These are phyloP conservation scores for Aspergillus diversus DNA, from an alignment of 495 filamentous ascomycete species.

Conservation along the genomic window DNA sequence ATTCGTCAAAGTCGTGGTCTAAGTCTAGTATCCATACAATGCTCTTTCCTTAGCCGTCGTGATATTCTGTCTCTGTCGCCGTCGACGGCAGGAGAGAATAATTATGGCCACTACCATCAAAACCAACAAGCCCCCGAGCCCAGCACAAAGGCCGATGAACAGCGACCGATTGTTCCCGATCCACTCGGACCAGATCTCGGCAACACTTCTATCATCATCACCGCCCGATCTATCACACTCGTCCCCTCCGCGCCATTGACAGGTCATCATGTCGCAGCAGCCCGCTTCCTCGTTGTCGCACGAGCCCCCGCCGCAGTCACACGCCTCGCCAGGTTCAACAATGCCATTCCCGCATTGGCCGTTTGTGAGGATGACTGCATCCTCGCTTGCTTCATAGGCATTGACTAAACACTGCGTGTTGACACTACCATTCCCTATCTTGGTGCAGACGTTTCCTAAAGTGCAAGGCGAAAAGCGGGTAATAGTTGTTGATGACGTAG, in stretches of 20 bases:
- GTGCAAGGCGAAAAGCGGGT: constrained; percentile 79
- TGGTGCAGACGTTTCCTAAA: constrained; percentile 84
- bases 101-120: constrained; percentile 5
- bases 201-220: constrained; percentile 52
- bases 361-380: constrained; percentile 65
- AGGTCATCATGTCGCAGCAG: constrained; percentile 82
- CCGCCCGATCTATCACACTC: constrained; percentile 68
- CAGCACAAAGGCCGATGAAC: constrained; percentile 14
- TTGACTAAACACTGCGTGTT: constrained; percentile 68
- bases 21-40: neutral
- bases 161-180: constrained; percentile 5
- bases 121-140: constrained; percentile 12
- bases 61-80: neutral
- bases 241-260: constrained; percentile 69
- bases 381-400: constrained; percentile 6
- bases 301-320: constrained; percentile 74
- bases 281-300: constrained; percentile 50
- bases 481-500: constrained; percentile 69
- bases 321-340: constrained; percentile 84
- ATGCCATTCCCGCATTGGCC: constrained; percentile 90
- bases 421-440: constrained; percentile 70
- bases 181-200: constrained; percentile 7
- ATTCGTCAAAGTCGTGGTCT: constrained; percentile 8
- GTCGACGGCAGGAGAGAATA: neutral
- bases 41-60: neutral